A percentile compares a stretch with the other conserved stretches of the same genome.
Conservation (phyloP, 768 basidiomycete species). For the Suillus spraguei region DNA sequence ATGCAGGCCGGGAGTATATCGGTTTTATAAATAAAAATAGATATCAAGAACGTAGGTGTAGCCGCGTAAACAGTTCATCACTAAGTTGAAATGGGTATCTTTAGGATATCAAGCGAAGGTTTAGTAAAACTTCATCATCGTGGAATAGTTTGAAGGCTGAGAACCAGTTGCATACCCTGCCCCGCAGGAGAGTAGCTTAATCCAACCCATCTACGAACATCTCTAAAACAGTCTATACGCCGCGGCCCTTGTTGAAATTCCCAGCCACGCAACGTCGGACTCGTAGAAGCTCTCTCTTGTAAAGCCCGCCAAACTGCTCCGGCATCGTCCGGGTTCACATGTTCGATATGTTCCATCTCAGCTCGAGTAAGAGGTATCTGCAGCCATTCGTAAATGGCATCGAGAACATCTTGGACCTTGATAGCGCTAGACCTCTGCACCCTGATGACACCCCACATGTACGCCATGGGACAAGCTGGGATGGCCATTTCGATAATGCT, state of each 20-base stretch:
- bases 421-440: slow-evolving; percentile 40
- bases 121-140: background rate
- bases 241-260: slow-evolving; percentile 43
- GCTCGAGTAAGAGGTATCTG: slow-evolving; percentile 41
- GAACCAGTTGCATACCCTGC: slow-evolving; percentile 7
- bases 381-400: slow-evolving; percentile 52
- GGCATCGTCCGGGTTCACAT: slow-evolving; percentile 22
- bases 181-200: slow-evolving; percentile 5
- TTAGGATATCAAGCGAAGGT: background rate
- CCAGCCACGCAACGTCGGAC: slow-evolving; percentile 41
- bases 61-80: background rate
- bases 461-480: slow-evolving; percentile 24
- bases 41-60: too few relatives aligned
- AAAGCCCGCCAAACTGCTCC: slow-evolving; percentile 30
- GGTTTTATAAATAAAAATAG: background rate
- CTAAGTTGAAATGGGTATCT: background rate
- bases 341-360: slow-evolving; percentile 28
- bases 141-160: background rate
- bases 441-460: slow-evolving; percentile 36
- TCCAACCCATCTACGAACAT: slow-evolving; percentile 14
- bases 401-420: slow-evolving; percentile 47
- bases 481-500: slow-evolving; percentile 27
- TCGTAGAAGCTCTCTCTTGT: slow-evolving; percentile 38
- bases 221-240: slow-evolving; percentile 54
- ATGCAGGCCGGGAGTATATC: background rate